Conservation (phyloP, 2,329 filamentous ascomycete genomes). For the Aspergillus sclerotialis region DNA sequence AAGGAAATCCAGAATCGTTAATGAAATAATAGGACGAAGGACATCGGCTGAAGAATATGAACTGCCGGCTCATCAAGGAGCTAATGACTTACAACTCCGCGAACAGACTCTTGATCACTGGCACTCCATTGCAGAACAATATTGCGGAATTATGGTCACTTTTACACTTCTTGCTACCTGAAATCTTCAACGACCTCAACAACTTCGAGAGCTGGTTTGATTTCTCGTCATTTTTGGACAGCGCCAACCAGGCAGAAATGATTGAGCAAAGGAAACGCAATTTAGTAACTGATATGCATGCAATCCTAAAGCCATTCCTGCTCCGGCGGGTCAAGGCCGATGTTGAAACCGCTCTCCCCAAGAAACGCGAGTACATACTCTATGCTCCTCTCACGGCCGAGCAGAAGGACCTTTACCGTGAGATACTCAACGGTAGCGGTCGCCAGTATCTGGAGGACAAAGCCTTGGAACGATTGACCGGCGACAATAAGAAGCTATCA, state of each 20-base stretch:
- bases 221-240: constrained; percentile 84
- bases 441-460: constrained; percentile 44
- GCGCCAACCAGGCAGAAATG: constrained; percentile 69
- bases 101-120: constrained; percentile 85
- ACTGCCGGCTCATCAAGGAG: constrained; percentile 84
- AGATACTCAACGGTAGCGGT: constrained; percentile 72
- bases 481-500: constrained; percentile 23
- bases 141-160: constrained; percentile 91
- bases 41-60: constrained; percentile 94
- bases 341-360: constrained; percentile 83
- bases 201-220: constrained; percentile 97
- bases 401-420: constrained; percentile 83
- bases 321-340: constrained; percentile 86
- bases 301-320: constrained; percentile 85
- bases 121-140: constrained; percentile 93
- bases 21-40: constrained; percentile 67
- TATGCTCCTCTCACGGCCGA: constrained; percentile 88
- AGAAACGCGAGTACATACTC: constrained; percentile 92
- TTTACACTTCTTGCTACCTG: constrained; percentile 84
- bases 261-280: constrained; percentile 71
- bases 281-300: constrained; percentile 79
- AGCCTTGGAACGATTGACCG: constrained; percentile 43
- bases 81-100: constrained; percentile 83
- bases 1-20: constrained; percentile 5
- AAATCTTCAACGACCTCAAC: constrained; percentile 87